These are phyloP conservation scores for Dillenia suffruticosa DNA, from an alignment of 164 flowering plant genomes.

Conservation along the genomic window DNA sequence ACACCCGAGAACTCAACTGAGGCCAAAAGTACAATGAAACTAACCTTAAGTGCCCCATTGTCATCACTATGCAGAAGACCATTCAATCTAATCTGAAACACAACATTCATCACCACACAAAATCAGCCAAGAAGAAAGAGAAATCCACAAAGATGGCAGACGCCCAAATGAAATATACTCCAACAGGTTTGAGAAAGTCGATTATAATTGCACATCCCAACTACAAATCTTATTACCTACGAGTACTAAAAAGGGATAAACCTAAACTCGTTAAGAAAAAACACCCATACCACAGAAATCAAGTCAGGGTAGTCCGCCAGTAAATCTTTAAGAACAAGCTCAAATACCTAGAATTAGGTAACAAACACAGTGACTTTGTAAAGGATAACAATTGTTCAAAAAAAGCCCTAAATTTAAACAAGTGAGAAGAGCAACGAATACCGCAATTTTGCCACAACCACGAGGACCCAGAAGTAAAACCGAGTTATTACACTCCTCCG, in stretches of 20 bases:
- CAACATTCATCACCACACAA: not conserved
- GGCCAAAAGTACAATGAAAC: not conserved
- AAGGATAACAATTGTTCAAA: not conserved
- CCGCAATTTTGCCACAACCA: conserved; percentile 86
- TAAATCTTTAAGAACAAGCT: conserved; percentile 71
- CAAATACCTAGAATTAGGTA: conserved; percentile 55
- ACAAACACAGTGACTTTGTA: not conserved
- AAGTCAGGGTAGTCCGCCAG: conserved; percentile 55
- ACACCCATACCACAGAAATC: conserved; percentile 63
- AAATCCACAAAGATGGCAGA: no score
- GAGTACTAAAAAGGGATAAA: no score
- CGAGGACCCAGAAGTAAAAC: conserved; percentile 86
- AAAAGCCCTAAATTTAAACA: not conserved
- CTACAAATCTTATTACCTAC: no score
- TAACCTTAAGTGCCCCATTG: conserved; percentile 78
- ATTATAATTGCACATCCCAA: no score
- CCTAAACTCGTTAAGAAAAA: not conserved
- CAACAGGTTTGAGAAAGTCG: no score
- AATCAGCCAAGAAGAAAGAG: not conserved
- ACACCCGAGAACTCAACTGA: no score
- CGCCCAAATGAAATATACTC: no score
- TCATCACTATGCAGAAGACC: conserved; percentile 83
- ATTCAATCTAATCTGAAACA: conserved; percentile 70
- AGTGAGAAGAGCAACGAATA: conserved; percentile 13
- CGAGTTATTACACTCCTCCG: conserved; percentile 84